Evolutionary conservation across 2,329 filamentous ascomycete species (phyloP).

Genomic region (Trichoderma hamatum): DNA sequence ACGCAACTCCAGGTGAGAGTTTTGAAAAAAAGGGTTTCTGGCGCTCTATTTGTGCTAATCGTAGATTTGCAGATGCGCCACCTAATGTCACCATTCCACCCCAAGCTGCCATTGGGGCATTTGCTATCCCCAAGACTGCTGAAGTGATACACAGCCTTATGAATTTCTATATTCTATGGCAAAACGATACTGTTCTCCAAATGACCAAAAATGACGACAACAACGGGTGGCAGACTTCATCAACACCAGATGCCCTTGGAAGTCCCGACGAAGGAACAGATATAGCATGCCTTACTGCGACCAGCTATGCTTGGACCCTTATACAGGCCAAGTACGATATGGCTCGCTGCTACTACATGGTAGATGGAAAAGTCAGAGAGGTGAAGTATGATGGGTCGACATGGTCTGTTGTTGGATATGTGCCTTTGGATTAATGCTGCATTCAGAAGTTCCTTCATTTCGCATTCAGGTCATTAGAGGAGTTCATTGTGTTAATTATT

Average conservation of each 20-base stretch:
- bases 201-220: constrained; percentile 4
- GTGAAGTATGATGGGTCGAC: background rate
- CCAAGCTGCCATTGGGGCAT: background rate
- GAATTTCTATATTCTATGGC: constrained; percentile 7
- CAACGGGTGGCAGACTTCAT: constrained; percentile 2
- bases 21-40: background rate
- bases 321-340: background rate
- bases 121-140: background rate
- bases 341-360: constrained; percentile 1
- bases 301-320: background rate
- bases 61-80: background rate
- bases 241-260: background rate
- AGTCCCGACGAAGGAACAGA: background rate
- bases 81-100: background rate
- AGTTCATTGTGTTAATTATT: background rate
- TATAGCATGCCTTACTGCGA: background rate
- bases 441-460: background rate
- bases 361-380: background rate
- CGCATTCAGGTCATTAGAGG: background rate
- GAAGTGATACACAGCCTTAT: background rate
- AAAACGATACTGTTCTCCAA: background rate
- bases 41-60: background rate
- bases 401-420: constrained; percentile 9
- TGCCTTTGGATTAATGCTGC: background rate
- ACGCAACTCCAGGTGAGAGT: background rate